Conservation (phyloP, 2,329 filamentous ascomycete genomes). For the Scedosporium apiospermum region DNA sequence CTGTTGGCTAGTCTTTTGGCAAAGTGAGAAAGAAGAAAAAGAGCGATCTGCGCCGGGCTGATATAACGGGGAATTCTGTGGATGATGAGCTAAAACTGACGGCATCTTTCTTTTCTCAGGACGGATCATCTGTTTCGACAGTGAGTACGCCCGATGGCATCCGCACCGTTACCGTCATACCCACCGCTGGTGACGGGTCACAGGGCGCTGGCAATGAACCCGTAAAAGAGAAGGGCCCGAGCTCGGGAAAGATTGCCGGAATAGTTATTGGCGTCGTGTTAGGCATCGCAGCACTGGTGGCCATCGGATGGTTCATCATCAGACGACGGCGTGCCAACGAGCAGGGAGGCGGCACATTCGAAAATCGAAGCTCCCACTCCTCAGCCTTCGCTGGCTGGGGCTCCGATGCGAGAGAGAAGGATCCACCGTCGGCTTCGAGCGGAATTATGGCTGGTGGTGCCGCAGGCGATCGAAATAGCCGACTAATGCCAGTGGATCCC, state of each 20-base stretch:
- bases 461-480: slow-evolving; percentile 40
- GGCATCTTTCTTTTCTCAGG: background rate
- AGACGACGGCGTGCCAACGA: slow-evolving; percentile 33
- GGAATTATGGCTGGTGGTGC: slow-evolving; percentile 15
- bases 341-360: slow-evolving; percentile 14
- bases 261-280: slow-evolving; percentile 39
- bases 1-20: background rate
- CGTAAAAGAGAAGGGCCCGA: slow-evolving; percentile 17
- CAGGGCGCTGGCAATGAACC: slow-evolving; percentile 12
- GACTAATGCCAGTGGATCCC: slow-evolving; percentile 51
- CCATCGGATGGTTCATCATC: slow-evolving; percentile 31
- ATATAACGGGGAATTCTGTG: too few relatives aligned
- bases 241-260: slow-evolving; percentile 39
- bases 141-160: slow-evolving; percentile 30
- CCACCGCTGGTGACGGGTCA: slow-evolving; percentile 12
- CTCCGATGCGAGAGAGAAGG: background rate
- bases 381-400: slow-evolving; percentile 35
- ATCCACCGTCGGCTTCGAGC: background rate
- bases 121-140: slow-evolving; percentile 30
- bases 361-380: slow-evolving; percentile 29
- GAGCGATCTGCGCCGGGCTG: background rate
- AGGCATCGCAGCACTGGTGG: slow-evolving; percentile 27
- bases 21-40: background rate
- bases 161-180: slow-evolving; percentile 5
- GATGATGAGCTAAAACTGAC: background rate